Conservation (phyloP, 495 filamentous ascomycete species). For the Amorphotheca resinae region DNA sequence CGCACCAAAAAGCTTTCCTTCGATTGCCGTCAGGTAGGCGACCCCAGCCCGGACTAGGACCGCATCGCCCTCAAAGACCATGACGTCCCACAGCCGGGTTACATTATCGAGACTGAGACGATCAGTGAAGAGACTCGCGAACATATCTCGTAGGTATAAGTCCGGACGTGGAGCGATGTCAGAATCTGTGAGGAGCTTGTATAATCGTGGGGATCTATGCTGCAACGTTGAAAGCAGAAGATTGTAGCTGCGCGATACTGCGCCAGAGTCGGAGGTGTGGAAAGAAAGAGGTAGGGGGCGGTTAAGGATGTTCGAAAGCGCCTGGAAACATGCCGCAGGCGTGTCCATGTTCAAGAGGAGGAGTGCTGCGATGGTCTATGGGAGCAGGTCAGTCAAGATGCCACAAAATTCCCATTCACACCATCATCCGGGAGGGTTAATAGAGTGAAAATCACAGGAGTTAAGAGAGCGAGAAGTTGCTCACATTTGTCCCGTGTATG, state of each 20-base stretch:
- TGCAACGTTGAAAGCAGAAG: conserved; percentile 57
- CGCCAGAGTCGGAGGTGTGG: conserved; percentile 61
- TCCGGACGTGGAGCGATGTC: conserved; percentile 33
- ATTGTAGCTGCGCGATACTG: conserved; percentile 58
- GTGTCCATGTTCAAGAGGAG: conserved; percentile 71
- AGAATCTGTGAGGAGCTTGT: conserved; percentile 45
- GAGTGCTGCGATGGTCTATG: conserved; percentile 70
- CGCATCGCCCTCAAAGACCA: conserved; percentile 84
- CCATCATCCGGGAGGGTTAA: no score
- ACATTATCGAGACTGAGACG: conserved; percentile 54
- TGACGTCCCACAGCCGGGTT: conserved; percentile 82
- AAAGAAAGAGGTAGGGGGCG: conserved; percentile 81
- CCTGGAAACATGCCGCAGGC: conserved; percentile 60
- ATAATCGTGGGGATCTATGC: conserved; percentile 59
- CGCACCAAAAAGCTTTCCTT: conserved; percentile 48
- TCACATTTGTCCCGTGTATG: conserved; percentile 70
- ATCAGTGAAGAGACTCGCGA: conserved; percentile 40
- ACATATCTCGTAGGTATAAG: conserved; percentile 37
- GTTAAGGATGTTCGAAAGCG: conserved; percentile 81
- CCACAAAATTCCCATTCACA: background rate
- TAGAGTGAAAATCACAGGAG: background rate
- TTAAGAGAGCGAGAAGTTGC: conserved; percentile 23
- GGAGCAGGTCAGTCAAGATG: conserved; percentile 8
- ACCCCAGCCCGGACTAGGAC: conserved; percentile 69
- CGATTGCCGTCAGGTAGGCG: conserved; percentile 39